Evolutionary conservation across 1,139 yeast genomes (phyloP).

Genomic region (Geotrichum aggregatum): DNA sequence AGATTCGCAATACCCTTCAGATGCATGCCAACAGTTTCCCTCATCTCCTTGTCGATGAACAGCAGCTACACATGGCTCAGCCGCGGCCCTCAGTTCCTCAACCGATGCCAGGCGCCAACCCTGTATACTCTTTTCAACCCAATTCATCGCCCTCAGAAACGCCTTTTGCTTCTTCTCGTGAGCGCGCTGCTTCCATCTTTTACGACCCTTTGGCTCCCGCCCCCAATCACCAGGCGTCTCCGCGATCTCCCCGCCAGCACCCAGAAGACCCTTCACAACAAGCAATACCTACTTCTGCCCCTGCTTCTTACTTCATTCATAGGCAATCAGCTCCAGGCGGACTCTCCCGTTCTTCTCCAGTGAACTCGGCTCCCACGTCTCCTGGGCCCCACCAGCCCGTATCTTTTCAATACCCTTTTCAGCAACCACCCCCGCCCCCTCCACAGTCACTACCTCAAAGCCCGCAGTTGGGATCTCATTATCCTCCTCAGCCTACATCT

Average conservation of each 20-base stretch:
- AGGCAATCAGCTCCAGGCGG: constrained; percentile 11
- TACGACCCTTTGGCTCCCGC: constrained; percentile 33
- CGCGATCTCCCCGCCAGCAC: constrained; percentile 23
- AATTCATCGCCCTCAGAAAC: constrained; percentile 16
- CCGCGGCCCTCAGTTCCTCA: constrained; percentile 2
- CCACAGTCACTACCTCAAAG: background rate
- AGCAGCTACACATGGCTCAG: background rate
- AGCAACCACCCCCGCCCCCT: background rate
- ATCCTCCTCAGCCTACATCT: constrained; percentile 4
- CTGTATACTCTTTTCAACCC: constrained; percentile 10
- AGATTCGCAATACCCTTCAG: constrained; percentile 22
- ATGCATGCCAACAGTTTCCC: constrained; percentile 13
- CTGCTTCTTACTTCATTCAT: constrained; percentile 1
- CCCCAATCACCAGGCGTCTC: constrained; percentile 16
- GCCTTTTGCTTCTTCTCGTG: constrained; percentile 31
- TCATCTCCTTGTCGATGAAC: constrained; percentile 1
- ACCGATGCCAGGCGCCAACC: background rate
- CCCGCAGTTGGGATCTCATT: background rate
- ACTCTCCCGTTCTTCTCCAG: constrained; percentile 1
- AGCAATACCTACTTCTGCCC: constrained; percentile 12
- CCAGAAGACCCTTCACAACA: constrained; percentile 6
- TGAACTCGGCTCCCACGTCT: constrained; percentile 12
- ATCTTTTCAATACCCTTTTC: constrained; percentile 3
- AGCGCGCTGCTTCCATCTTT: constrained; percentile 31
- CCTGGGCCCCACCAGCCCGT: constrained; percentile 13